Conservation (phyloP, 2,329 filamentous ascomycete genomes). For the Paracoccidioides brasiliensis region DNA sequence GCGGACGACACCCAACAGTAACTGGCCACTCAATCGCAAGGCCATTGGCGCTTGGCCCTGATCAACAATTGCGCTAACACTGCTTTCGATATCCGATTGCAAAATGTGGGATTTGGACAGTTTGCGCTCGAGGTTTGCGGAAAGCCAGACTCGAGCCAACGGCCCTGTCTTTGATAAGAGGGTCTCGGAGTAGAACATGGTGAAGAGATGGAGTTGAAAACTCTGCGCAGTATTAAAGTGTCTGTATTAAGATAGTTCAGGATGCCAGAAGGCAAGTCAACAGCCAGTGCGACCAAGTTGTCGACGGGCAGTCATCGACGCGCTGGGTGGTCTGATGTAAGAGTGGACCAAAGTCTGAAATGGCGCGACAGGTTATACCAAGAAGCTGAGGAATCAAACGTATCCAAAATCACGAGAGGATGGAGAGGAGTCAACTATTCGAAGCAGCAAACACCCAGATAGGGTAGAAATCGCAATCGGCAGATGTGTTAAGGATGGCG, state of each 20-base stretch:
- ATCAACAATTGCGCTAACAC: constrained; percentile 88
- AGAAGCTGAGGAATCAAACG: background rate
- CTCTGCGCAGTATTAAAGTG: background rate
- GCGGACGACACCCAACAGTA: constrained; percentile 86
- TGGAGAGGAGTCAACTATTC: background rate
- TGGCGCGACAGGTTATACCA: background rate
- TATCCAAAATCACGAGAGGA: background rate
- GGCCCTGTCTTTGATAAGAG: constrained; percentile 94
- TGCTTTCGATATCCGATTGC: constrained; percentile 87
- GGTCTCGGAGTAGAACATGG: constrained; percentile 96
- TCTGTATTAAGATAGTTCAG: background rate
- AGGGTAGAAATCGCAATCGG: background rate
- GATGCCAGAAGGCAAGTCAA: background rate
- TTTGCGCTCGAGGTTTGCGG: constrained; percentile 95
- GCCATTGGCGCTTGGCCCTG: constrained; percentile 91
- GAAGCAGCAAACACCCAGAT: background rate
- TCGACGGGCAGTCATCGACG: constrained; percentile 3
- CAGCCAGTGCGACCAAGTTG: constrained; percentile 1
- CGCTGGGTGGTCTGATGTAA: background rate
- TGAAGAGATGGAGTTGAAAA: constrained; percentile 7
- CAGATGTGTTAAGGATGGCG: background rate
- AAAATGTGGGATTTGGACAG: constrained; percentile 93
- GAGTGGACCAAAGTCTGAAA: background rate
- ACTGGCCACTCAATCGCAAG: constrained; percentile 80
- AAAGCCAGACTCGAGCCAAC: constrained; percentile 93